Evolutionary conservation across 768 basidiomycete species (phyloP).

Genomic region (Butyriboletus loyo): DNA sequence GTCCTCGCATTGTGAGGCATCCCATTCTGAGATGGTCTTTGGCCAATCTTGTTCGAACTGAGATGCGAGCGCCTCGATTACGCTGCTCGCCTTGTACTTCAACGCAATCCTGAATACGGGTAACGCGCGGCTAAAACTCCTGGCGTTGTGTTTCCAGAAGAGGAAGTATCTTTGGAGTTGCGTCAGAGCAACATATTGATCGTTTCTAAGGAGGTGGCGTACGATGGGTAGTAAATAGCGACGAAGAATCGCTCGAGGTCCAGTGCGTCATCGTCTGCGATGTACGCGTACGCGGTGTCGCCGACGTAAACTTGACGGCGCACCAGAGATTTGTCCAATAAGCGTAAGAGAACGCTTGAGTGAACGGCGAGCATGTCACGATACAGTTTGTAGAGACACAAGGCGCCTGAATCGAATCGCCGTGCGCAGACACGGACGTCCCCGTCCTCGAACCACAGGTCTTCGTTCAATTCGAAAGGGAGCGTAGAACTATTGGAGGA

Average conservation of each 20-base stretch:
- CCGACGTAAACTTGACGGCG: neutral
- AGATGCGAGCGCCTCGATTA: conserved; percentile 3
- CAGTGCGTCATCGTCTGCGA: conserved; percentile 1
- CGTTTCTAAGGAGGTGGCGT: neutral
- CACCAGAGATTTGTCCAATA: neutral
- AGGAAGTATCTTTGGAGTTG: neutral
- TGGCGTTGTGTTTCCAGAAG: conserved; percentile 1
- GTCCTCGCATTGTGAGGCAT: conserved; percentile 1
- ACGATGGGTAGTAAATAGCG: conserved; percentile 1
- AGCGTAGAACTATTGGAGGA: neutral
- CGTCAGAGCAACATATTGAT: neutral
- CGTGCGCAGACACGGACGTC: conserved; percentile 1
- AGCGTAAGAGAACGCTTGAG: neutral
- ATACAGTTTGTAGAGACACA: conserved; percentile 7
- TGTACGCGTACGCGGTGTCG: neutral
- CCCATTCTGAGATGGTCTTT: conserved; percentile 3
- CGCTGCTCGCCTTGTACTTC: neutral
- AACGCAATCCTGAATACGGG: conserved; percentile 4
- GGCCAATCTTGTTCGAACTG: conserved; percentile 10
- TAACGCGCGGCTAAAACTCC: neutral
- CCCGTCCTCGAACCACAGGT: conserved; percentile 8
- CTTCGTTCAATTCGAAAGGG: neutral
- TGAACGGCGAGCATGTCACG: conserved; percentile 1
- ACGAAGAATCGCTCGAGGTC: conserved; percentile 6
- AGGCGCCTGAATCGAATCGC: conserved; percentile 1